Percentiles rank a stretch among this genome's conserved stretches.
These are phyloP conservation scores for Backusella australiensis DNA, from an alignment of 192 early-diverging fungal genomes.

Conservation along the genomic window DNA sequence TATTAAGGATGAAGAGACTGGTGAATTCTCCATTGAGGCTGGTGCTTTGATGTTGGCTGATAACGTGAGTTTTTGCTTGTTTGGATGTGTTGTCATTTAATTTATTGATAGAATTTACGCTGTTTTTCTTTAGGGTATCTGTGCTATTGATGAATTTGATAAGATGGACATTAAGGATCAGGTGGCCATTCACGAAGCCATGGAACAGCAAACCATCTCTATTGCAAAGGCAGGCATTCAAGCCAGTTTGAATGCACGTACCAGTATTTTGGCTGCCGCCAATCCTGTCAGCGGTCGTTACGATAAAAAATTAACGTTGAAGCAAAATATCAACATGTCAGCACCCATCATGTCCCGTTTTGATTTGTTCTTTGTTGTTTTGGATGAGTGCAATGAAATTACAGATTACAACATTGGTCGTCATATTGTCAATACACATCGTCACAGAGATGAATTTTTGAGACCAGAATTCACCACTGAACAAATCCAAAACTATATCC, in stretches of 20 bases:
- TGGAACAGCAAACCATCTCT: constrained; percentile 99
- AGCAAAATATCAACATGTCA: constrained; percentile 96
- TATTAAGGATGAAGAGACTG: constrained; percentile 95
- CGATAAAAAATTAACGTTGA: constrained; percentile 91
- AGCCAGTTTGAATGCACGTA: constrained; percentile 90
- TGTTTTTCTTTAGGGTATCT: constrained; percentile 69
- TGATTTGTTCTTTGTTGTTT: constrained; percentile 95
- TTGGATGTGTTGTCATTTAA: background rate
- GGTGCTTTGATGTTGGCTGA: constrained; percentile 98
- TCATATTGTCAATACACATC: constrained; percentile 90
- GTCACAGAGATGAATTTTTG: constrained; percentile 62
- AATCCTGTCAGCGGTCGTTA: constrained; percentile 96
- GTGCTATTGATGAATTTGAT: constrained; percentile 98
- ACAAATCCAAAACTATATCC: constrained; percentile 80
- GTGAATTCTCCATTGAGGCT: constrained; percentile 97
- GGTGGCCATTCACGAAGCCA: constrained; percentile 99
- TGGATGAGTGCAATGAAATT: constrained; percentile 90
- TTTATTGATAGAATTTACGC: background rate
- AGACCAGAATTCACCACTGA: constrained; percentile 71
- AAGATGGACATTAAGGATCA: constrained; percentile 98
- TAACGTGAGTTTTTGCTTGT: constrained; percentile 54
- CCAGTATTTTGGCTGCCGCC: constrained; percentile 94
- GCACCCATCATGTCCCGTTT: constrained; percentile 99
- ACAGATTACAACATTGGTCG: constrained; percentile 88
- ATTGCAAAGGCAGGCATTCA: constrained; percentile 98